Evolutionary conservation across 768 basidiomycete genomes (phyloP).

Genomic region (Podaxis sp.): DNA sequence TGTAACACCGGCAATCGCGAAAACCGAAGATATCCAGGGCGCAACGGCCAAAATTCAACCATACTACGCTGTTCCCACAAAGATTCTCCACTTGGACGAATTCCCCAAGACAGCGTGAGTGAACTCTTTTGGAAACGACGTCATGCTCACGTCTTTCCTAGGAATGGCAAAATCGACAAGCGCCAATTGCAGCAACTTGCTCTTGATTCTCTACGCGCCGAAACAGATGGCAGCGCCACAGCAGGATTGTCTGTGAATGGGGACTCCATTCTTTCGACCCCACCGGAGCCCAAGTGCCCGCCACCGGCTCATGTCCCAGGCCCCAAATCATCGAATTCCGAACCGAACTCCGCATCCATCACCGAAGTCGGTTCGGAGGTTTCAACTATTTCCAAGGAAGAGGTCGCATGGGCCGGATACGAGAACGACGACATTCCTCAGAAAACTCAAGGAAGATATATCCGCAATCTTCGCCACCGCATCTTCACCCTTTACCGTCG

Average conservation of each 20-base stretch:
- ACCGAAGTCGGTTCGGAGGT: constrained; percentile 22
- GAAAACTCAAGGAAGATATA: constrained; percentile 42
- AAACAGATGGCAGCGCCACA: neutral
- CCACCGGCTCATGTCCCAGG: constrained; percentile 13
- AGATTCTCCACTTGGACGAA: constrained; percentile 35
- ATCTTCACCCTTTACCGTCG: constrained; percentile 55
- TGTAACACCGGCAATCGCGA: constrained; percentile 34
- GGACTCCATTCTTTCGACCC: constrained; percentile 10
- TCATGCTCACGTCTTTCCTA: constrained; percentile 15
- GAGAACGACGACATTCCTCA: constrained; percentile 44
- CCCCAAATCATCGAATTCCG: constrained; percentile 11
- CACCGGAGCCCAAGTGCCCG: constrained; percentile 11
- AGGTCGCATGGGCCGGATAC: constrained; percentile 49
- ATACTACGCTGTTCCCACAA: constrained; percentile 55
- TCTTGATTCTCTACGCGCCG: constrained; percentile 16
- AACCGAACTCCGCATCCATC: constrained; percentile 12
- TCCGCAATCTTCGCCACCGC: constrained; percentile 51
- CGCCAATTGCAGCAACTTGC: constrained; percentile 36
- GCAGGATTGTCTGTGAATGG: constrained; percentile 11
- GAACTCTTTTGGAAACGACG: neutral
- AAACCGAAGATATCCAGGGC: constrained; percentile 33
- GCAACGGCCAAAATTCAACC: constrained; percentile 50
- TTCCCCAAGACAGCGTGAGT: constrained; percentile 52
- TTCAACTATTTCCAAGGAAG: constrained; percentile 27
- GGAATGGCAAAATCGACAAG: constrained; percentile 51